These are phyloP conservation scores for Colletotrichum sp. DNA, from an alignment of 2,329 filamentous ascomycete genomes.

Conservation along the genomic window DNA sequence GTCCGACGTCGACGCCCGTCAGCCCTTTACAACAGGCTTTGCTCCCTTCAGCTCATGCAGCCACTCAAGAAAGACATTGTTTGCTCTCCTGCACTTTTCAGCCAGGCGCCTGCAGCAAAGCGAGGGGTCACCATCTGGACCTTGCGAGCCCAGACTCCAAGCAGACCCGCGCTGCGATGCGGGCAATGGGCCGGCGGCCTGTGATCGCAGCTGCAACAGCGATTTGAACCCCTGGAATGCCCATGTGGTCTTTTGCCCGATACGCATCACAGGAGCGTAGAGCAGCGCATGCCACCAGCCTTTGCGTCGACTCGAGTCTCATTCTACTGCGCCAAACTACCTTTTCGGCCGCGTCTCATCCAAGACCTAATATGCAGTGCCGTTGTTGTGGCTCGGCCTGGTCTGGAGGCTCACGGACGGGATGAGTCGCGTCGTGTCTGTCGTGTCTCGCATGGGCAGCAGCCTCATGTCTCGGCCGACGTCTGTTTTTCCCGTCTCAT, in stretches of 20 bases:
- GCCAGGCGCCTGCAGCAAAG: neutral
- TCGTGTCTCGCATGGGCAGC: neutral
- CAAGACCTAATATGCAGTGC: conserved; percentile 12
- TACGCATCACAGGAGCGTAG: neutral
- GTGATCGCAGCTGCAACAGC: neutral
- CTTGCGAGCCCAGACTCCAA: neutral
- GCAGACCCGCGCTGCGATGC: neutral
- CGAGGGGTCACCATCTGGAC: neutral
- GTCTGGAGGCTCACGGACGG: neutral
- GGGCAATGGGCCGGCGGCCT: neutral
- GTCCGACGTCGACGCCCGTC: neutral
- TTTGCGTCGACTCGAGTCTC: neutral
- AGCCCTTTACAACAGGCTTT: neutral
- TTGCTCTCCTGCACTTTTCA: neutral
- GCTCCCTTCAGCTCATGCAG: conserved; percentile 9
- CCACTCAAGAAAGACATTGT: neutral
- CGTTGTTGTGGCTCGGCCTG: conserved; percentile 8
- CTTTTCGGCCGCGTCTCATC: neutral
- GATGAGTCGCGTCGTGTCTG: conserved; percentile 12
- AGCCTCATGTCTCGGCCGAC: conserved; percentile 5
- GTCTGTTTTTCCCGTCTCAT: neutral
- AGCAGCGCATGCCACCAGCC: conserved; percentile 7
- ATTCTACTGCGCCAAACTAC: neutral
- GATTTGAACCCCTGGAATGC: conserved; percentile 11
- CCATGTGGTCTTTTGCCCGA: conserved; percentile 8